Base-by-base conservation (phyloP, 2,329 filamentous ascomycete species). In the Pseudogymnoascus sp. region DNA sequence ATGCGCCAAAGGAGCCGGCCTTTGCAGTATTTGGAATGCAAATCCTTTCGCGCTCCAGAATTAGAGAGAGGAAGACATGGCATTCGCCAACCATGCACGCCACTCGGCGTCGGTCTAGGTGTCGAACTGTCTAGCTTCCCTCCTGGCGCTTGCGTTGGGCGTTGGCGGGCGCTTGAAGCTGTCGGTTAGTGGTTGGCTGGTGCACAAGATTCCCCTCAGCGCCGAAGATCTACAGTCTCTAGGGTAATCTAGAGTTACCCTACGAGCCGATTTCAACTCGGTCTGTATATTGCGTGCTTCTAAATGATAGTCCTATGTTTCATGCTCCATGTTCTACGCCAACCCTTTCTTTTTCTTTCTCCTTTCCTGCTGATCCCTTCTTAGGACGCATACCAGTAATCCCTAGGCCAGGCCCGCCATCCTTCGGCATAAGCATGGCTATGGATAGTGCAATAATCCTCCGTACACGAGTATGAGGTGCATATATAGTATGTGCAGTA, bases 91-190 rank as follows among this genome's bases (percentile, higher is more conserved):
- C 41, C 22, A 50, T 14, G 22, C 41, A 50, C 16, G 41, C 41
- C 41, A 30, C 41, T 16, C 22, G 22, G 41, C 22, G 22, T 25
- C 25, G 41, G 2, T n/a, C 41, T 43, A 6, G 11, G 20, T 16
- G n/a, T 18, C 37, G 18, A 38, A 6, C 37, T n/a, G 14, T 30
- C 41, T 50, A 50, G 41, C 41, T 50, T 30, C 41, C 14, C 41
- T 50, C 22, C 41, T 50, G 41, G 41, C 41, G 41, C 41, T 50
- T 50, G 41, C 22, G 41, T 30, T 50, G 41, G 41, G 41, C 41
- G 22, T 50, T 50, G 41, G 41, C 41, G 41, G 41, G 41, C 41
- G 41, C 41, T 50, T 50, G 41, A 28, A 50, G 41, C 22, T 16
- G 41, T 50, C 41, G 41, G 41, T 50, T 50, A 30, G 41, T 50